phyloP scores from a whole-genome alignment of 148 eudicot species.

The Heliamphora exappendiculata region DNA sequence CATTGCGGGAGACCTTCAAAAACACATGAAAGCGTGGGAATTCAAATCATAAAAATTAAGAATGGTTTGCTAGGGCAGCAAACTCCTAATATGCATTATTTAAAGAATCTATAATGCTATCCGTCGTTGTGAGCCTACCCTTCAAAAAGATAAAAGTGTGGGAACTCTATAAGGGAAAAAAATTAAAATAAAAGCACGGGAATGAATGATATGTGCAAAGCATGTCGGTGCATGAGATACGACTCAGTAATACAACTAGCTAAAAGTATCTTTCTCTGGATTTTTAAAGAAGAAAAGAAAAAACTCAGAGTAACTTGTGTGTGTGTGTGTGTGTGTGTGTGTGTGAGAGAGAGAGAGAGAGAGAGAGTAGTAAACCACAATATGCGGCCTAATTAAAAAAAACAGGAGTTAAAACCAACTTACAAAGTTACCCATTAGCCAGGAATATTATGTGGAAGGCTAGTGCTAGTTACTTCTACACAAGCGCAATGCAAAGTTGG shows the following conservation, averaged over 20 bases:
- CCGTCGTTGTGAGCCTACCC: slow-evolving; percentile 19
- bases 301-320: too few species aligned
- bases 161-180: background rate
- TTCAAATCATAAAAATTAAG: background rate
- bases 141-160: slow-evolving; percentile 6
- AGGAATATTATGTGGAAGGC: background rate
- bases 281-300: background rate
- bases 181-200: background rate
- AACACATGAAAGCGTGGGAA: background rate
- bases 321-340: background rate
- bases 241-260: background rate
- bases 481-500: background rate
- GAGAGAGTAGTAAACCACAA: background rate
- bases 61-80: slow-evolving; percentile 30
- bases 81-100: slow-evolving; percentile 36
- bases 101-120: slow-evolving; percentile 31
- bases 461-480: background rate
- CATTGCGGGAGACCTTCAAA: slow-evolving; percentile 24
- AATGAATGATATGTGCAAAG: background rate
- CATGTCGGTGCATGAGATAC: background rate
- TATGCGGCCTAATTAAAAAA: background rate
- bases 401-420: background rate
- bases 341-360: background rate
- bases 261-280: too few species aligned
- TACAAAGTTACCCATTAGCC: background rate